Evolutionary conservation across 257 asterid genomes (phyloP), one percentile per base, ranked within the genome.

Genomic region (Buddleja alternifolia): DNA sequence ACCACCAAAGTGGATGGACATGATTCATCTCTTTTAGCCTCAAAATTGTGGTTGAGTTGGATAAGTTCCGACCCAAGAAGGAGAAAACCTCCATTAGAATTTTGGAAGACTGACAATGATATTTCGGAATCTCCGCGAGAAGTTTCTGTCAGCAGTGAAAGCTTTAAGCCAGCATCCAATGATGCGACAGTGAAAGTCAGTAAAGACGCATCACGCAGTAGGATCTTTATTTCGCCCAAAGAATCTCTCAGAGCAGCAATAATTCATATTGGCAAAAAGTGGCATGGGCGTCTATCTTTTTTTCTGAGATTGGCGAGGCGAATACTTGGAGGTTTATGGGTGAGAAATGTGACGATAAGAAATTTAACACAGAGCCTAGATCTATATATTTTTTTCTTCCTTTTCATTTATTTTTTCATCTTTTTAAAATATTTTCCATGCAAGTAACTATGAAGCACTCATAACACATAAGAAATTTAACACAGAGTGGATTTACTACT

Each of bases 311-410:
- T 88, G 67, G 76, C 86, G 10, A 90, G 81, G 81, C 85, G 88
- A 54, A 76, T 87, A 73, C 92, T 93, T 72, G 93, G 94, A 76
- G 96, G 90, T 70, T 79, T 93, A 75, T 91, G 99, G 99, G 99
- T 93, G 72, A 85, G 97, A 74, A 60, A 14, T 50, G 21, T 19
- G 19, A 44, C 61, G 48, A 51, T 52, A 54, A 14, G 23, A 47
- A 7, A 3, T 42, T 44, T 25, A 7, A 25, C 2, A 9, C 37
- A 7, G 4, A 7, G 42, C 23, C n/a, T 42, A 21, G n/a, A 12
- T 16, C 7, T 21, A 25, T 40, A 10, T 62, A 24, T 34, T 57
- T 73, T 37, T 32, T 57, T 44, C 59, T 64, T 34, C 55, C 19
- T 39, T 51, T 70, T 41, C 66, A 40, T 58, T 63, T 54, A 17